Base-by-base conservation (phyloP, 768 basidiomycete genomes). In the Cystofilobasidium bisporidii region DNA sequence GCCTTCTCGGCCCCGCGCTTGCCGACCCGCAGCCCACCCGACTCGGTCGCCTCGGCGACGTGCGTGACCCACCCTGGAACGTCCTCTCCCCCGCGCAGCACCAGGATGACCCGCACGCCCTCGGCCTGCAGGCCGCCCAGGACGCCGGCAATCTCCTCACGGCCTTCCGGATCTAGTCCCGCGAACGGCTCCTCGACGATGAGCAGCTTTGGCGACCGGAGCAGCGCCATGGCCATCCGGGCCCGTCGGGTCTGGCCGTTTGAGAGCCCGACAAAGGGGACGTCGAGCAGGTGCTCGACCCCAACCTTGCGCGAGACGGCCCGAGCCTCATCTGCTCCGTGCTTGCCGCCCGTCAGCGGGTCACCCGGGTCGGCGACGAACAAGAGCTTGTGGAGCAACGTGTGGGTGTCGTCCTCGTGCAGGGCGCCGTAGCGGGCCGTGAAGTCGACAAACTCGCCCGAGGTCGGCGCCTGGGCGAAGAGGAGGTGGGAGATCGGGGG, bases 181-280 rank as follows among this genome's bases (percentile, higher is more conserved):
- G 76, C 75, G 71, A 78, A 20, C 71, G 0, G 66, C 30, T 68
- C 66, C 11, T 68, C 66, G 17, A 68, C 68, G 59, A 50, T 68
- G 24, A 59, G 32, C 24, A 97, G 74, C 69, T 86, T 82, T 0
- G 91, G 90, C 55, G 82, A 80, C 22, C 76, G 79, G 38, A 97
- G 74, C 12, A 97, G 76, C 0, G 88, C 88, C 71, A 86, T 84
- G 12, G 88, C 81, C 57, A 99, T 88, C 55, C 92, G 80, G 8
- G 91, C 91, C 22, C 90, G 79, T 45, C 93, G 79, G 36, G 87
- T 97, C 79, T 99, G 93, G 0, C 94, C 94, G 73, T 93, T 94
- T 70, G 87, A 89, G 61, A 98, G 76, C 0, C 89, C 89, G 11
- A 97, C 81, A 5, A 89, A 75, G 0, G 94, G 94, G 8, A 94